phyloP scores from a whole-genome alignment of 2,329 filamentous ascomycete genomes.

The Colletotrichum cereale region DNA sequence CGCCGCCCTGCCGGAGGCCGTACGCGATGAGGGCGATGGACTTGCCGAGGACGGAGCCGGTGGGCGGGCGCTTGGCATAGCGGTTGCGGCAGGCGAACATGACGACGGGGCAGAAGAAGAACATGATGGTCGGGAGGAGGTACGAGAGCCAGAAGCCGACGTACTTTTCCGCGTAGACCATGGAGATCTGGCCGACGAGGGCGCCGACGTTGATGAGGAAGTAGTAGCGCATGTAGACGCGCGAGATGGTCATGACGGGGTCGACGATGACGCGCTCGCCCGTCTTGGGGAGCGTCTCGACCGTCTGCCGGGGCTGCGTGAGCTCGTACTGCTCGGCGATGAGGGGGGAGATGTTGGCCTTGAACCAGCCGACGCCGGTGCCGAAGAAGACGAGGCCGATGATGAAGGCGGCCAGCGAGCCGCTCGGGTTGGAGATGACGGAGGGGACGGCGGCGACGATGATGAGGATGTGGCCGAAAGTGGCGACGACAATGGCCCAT shows the following conservation, averaged over 20 bases:
- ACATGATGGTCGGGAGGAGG: conserved; percentile 63
- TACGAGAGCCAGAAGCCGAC: conserved; percentile 63
- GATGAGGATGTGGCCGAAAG: conserved; percentile 77
- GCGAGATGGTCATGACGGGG: conserved; percentile 72
- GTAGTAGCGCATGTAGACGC: conserved; percentile 76
- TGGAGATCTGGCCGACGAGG: conserved; percentile 64
- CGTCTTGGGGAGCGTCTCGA: conserved; percentile 55
- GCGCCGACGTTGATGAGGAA: conserved; percentile 67
- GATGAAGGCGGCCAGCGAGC: conserved; percentile 67
- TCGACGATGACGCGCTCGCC: conserved; percentile 77
- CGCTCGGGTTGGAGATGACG: conserved; percentile 51
- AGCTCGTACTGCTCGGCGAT: conserved; percentile 75
- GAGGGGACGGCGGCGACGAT: conserved; percentile 67
- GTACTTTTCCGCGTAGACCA: conserved; percentile 69
- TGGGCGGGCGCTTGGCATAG: conserved; percentile 58
- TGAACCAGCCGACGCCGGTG: conserved; percentile 77
- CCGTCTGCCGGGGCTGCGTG: conserved; percentile 52
- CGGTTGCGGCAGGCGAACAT: conserved; percentile 58
- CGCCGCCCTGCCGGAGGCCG: conserved; percentile 24
- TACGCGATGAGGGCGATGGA: conserved; percentile 51
- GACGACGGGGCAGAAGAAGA: conserved; percentile 69
- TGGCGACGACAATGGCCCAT: conserved; percentile 74
- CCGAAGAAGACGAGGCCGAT: conserved; percentile 68
- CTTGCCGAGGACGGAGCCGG: conserved; percentile 64
- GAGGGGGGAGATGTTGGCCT: conserved; percentile 77